Evolutionary conservation across 495 filamentous ascomycete species (phyloP), one percentile per base, ranked within the genome.

Genomic region (Thozetella sp.): DNA sequence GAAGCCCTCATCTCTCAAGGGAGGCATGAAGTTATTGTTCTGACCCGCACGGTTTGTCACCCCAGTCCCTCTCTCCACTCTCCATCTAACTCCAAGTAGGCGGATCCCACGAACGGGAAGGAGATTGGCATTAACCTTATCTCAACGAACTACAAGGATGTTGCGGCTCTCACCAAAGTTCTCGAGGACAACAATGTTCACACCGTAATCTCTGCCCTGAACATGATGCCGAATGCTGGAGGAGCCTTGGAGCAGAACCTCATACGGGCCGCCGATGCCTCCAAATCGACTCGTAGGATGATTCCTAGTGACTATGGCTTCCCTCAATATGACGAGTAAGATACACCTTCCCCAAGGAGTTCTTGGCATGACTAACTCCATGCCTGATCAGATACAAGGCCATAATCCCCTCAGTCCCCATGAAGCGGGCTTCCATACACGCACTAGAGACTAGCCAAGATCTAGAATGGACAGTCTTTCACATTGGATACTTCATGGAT

Each of bases 401-500:
- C 22, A 2, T 23, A 2, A 56, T 61, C 15, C 55, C 66, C 6
- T 57, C 61, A 12, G 54, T 64, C 23, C 57, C 60, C 30, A 59
- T 60, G 45, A 64, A 67, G 27, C 40, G 61, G 53, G 55, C 63
- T 1, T 59, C 64, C 24, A 25, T 62, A 4, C 48, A 65, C 1
- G 64, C 53, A 12, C 60, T 74, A 57, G 52, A 64, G 22, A 57
- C 60, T 22, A 64, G 65, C 12, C 40, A 37, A 15, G 56, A 63
- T 22, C 74, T 86, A 19, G 69, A 84, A 57, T 82, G 69, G 50
- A 87, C 83, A 25, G 65, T 70, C 3, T 71, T 85, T 27, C 68
- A 74, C 37, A 79, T 74, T 24, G 84, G 82, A 2, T 79, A 76
- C 64, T 85, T 86, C 60, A 76, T 84, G 68, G 82, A 87, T 62